These are phyloP conservation scores for Schizosaccharomyces lindneri DNA, from an alignment of 805 yeast genomes.

Conservation along the genomic window DNA sequence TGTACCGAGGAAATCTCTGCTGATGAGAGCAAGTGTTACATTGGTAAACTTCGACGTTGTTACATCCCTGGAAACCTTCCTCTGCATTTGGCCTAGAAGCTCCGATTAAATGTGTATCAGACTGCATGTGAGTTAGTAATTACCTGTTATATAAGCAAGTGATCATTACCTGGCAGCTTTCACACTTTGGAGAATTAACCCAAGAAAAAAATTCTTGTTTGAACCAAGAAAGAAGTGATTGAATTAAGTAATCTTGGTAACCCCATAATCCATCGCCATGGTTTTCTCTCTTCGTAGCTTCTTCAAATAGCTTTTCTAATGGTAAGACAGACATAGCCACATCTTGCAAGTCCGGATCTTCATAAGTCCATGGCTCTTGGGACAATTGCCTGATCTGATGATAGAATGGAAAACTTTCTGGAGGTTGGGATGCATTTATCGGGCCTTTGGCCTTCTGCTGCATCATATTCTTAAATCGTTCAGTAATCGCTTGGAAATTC, in stretches of 20 bases:
- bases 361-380: conserved; percentile 13
- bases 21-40: conserved; percentile 27
- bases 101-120: conserved; percentile 19
- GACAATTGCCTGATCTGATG: not conserved
- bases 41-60: conserved; percentile 34
- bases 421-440: not conserved
- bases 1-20: conserved; percentile 53
- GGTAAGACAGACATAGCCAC: conserved; percentile 39
- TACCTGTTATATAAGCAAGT: not conserved
- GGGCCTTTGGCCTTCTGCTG: not conserved
- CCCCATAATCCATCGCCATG: conserved; percentile 15
- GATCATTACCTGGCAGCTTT: conserved; percentile 16
- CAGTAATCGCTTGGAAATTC: not conserved
- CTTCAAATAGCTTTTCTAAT: conserved; percentile 25
- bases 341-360: conserved; percentile 23
- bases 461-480: not conserved
- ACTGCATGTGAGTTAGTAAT: conserved; percentile 13
- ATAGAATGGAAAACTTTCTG: not conserved
- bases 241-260: conserved; percentile 28
- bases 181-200: conserved; percentile 51
- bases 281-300: conserved; percentile 27
- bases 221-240: conserved; percentile 25
- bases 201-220: conserved; percentile 60
- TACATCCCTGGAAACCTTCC: conserved; percentile 28
- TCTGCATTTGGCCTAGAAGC: conserved; percentile 19